These are phyloP conservation scores for Candida sonorensis DNA, from an alignment of 805 yeast species.

Conservation along the genomic window DNA sequence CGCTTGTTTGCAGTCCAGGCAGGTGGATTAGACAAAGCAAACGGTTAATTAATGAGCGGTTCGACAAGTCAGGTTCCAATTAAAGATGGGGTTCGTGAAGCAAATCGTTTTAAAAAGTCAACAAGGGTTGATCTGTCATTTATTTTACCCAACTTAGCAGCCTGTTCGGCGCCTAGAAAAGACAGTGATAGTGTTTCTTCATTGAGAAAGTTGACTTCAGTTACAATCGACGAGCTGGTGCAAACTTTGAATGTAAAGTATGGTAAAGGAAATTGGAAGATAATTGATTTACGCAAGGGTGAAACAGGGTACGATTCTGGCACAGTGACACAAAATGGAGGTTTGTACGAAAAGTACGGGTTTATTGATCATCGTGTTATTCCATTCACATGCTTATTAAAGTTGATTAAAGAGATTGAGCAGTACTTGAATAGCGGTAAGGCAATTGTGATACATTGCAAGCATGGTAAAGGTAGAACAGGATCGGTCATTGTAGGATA, in stretches of 20 bases:
- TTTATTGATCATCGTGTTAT: slow-evolving; percentile 79
- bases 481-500: slow-evolving; percentile 72
- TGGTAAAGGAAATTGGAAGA: slow-evolving; percentile 51
- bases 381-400: slow-evolving; percentile 44
- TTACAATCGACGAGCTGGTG: slow-evolving; percentile 44
- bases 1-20: no score
- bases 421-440: slow-evolving; percentile 29
- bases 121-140: slow-evolving; percentile 71
- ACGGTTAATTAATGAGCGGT: no score
- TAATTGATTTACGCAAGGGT: slow-evolving; percentile 67
- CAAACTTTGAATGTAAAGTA: slow-evolving; percentile 40
- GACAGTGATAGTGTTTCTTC: no score
- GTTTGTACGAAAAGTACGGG: slow-evolving; percentile 38
- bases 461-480: slow-evolving; percentile 88
- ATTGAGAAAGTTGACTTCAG: no score
- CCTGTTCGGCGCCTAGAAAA: slow-evolving; percentile 77
- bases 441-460: slow-evolving; percentile 71
- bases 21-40: no score
- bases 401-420: slow-evolving; percentile 38
- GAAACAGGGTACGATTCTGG: slow-evolving; percentile 37
- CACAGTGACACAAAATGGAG: slow-evolving; percentile 30
- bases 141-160: slow-evolving; percentile 57
- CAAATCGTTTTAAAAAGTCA: no score
- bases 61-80: no score
- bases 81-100: no score